Conservation (phyloP, 352 stramenopile species). For the Globisporangium orthogonon region DNA sequence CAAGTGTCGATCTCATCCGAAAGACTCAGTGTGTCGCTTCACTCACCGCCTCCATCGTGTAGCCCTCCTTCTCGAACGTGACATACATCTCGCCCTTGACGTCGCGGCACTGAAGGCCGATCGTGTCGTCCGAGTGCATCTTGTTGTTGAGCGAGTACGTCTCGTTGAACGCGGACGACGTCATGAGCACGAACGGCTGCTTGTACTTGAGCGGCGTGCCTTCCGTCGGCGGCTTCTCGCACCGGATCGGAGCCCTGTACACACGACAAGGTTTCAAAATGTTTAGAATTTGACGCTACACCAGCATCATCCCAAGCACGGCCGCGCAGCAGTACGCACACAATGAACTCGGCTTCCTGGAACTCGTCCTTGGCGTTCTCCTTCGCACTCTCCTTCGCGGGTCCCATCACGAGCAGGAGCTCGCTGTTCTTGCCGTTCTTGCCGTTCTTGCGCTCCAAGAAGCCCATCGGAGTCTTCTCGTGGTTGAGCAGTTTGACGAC, state of each 20-base stretch:
- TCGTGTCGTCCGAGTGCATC: conserved; percentile 40
- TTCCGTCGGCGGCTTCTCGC: conserved; percentile 36
- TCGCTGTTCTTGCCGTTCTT: conserved; percentile 23
- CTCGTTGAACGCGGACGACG: conserved; percentile 36
- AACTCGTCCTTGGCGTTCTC: conserved; percentile 31
- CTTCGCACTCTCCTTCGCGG: conserved; percentile 41
- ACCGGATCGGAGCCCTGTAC: conserved; percentile 28
- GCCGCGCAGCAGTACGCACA: conserved; percentile 25
- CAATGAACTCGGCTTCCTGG: conserved; percentile 58
- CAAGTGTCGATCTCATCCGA: not conserved
- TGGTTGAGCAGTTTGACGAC: conserved; percentile 36
- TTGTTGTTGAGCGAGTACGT: conserved; percentile 80
- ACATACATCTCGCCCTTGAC: conserved; percentile 77
- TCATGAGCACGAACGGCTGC: conserved; percentile 63
- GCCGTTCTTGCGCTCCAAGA: conserved; percentile 42
- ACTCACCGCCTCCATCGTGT: conserved; percentile 33
- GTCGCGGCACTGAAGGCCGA: conserved; percentile 40
- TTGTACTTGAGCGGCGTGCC: conserved; percentile 57
- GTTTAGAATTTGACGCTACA: too few species aligned
- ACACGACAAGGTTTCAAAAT: not conserved
- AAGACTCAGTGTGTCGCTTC: not conserved
- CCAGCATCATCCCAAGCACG: too few species aligned
- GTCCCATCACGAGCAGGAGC: conserved; percentile 46
- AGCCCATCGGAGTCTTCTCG: conserved; percentile 24
- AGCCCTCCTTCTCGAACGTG: conserved; percentile 46